Percentiles rank a stretch among this genome's conserved stretches.
phyloP scores from a whole-genome alignment of 73 alveolate genomes.

The Blepharisma japonicum region DNA sequence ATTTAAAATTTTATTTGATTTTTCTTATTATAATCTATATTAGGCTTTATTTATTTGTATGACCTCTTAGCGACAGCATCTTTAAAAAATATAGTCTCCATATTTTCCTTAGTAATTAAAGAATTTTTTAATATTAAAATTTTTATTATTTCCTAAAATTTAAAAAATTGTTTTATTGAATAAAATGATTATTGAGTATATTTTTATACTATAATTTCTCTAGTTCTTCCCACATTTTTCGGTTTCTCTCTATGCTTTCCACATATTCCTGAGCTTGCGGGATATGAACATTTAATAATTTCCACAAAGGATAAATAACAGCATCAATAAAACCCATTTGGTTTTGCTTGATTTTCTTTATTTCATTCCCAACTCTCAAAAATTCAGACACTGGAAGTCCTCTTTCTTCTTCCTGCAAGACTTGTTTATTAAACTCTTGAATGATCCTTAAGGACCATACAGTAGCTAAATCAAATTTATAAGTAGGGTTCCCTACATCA shows the following conservation, averaged over 20 bases:
- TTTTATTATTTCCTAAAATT: too few relatives aligned
- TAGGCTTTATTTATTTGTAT: too few relatives aligned
- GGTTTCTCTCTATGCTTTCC: not conserved
- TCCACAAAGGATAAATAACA: slow-evolving; percentile 27
- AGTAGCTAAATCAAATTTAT: slow-evolving; percentile 50
- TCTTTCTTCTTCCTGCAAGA: slow-evolving; percentile 24
- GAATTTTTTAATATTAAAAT: too few relatives aligned
- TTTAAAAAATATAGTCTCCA: too few relatives aligned
- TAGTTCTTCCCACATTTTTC: slow-evolving; percentile 25
- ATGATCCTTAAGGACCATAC: slow-evolving; percentile 59
- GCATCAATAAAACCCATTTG: slow-evolving; percentile 31
- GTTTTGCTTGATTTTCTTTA: slow-evolving; percentile 18
- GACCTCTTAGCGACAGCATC: too few relatives aligned
- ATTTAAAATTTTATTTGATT: too few relatives aligned
- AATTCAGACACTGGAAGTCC: slow-evolving; percentile 27
- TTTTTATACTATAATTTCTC: not conserved
- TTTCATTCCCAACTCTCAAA: slow-evolving; percentile 27
- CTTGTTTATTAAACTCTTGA: slow-evolving; percentile 57
- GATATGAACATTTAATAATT: not conserved
- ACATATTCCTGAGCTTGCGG: not conserved
- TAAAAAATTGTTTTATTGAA: too few relatives aligned
- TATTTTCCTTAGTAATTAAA: too few relatives aligned
- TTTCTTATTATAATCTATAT: too few relatives aligned
- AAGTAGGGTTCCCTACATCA: slow-evolving; percentile 62
- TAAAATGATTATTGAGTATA: not conserved